Conservation (phyloP, 192 early-diverging fungal genomes). For the Chytriomyces sp. region DNA sequence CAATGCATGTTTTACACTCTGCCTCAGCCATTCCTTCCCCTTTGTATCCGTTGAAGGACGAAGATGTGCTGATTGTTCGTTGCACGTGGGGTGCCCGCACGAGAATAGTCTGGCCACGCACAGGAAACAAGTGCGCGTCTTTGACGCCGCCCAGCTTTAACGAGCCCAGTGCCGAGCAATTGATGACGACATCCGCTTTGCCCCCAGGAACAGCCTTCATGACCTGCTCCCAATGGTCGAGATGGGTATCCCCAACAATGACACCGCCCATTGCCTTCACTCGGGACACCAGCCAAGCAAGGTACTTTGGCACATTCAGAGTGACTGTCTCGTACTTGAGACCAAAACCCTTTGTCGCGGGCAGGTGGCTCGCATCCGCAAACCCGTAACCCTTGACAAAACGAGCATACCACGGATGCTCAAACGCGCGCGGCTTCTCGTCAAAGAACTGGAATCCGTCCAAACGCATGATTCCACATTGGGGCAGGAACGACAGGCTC, state of each 20-base stretch:
- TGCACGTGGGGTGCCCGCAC: slow-evolving; percentile 73
- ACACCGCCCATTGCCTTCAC: slow-evolving; percentile 64
- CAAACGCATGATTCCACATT: slow-evolving; percentile 58
- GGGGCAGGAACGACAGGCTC: slow-evolving; percentile 4
- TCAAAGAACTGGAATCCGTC: slow-evolving; percentile 65
- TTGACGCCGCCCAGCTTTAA: slow-evolving; percentile 71
- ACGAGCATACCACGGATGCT: slow-evolving; percentile 69
- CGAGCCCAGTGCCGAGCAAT: slow-evolving; percentile 81
- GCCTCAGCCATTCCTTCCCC: slow-evolving; percentile 5
- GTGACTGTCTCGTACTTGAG: slow-evolving; percentile 54
- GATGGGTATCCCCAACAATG: background rate
- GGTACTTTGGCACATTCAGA: slow-evolving; percentile 68
- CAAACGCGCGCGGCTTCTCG: slow-evolving; percentile 50
- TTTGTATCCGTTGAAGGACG: slow-evolving; percentile 10
- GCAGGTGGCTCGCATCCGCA: slow-evolving; percentile 49
- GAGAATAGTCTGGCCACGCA: slow-evolving; percentile 82
- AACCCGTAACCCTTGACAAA: slow-evolving; percentile 45
- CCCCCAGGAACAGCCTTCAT: slow-evolving; percentile 35
- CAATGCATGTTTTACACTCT: background rate
- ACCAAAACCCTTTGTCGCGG: slow-evolving; percentile 62
- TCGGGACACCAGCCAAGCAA: slow-evolving; percentile 64
- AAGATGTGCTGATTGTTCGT: slow-evolving; percentile 54
- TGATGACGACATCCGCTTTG: slow-evolving; percentile 68
- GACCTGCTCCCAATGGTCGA: slow-evolving; percentile 55
- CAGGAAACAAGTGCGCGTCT: slow-evolving; percentile 74